Evolutionary conservation across 305 asterid species (phyloP), one percentile per base, ranked within the genome.

Genomic region (Ajuga reptans): DNA sequence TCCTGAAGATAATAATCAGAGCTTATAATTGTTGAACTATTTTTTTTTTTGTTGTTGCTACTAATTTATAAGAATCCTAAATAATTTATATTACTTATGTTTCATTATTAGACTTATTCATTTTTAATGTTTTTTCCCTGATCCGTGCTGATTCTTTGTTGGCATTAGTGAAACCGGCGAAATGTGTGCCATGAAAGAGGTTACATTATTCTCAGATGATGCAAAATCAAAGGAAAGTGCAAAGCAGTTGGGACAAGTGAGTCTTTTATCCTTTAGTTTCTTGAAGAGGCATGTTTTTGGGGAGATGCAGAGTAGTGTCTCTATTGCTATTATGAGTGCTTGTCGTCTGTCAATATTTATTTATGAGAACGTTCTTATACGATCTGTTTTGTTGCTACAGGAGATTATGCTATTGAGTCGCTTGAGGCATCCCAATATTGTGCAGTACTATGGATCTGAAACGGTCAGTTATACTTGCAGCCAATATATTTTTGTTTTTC

Each of bases 171-270:
- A 89, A 72, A 93, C 94, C 24, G 99, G 99, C 15, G 96, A 91
- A 83, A 93, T 90, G 97, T 93, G 99, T 82, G 99, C 97, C 31
- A 93, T 93, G 99, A 93, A 93, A 88, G 97, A 93, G 90, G 99
- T 93, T 58, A 90, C 97, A 10, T 83, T 93, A 69, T 89, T 93
- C 80, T 81, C 97, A 62, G 99, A 93, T 82, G 97, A 93, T 80
- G 91, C 95, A 54, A 93, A 93, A 81, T 90, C 99, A 7, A 93
- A 89, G 83, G 99, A 93, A 83, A 90, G 99, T 79, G 97, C 97
- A 43, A 90, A 93, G 84, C 99, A 93, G 79, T 89, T 93, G 83
- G 91, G 89, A 72, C 97, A 93, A 80, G 99, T 93, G 82, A 85
- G 95, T 80, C 69, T 57, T 42, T 50, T 55, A 66, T 67, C 72